Conservation (phyloP, 305 asterid species). For the Caryopteris hybrid region DNA sequence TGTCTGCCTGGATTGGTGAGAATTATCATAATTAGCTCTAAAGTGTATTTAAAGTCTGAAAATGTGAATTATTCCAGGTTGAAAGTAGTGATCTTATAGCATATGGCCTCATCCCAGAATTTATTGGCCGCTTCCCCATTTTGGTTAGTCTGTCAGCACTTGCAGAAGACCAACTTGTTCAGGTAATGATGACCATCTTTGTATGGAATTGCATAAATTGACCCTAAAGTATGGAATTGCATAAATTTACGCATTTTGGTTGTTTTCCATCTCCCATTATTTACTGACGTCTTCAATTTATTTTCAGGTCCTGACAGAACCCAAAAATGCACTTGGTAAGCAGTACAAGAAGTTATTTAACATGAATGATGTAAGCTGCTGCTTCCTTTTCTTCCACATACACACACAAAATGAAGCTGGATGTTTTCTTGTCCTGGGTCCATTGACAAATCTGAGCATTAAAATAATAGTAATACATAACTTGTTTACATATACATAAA, state of each 20-base stretch:
- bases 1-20: conserved; percentile 22
- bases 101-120: conserved; percentile 92
- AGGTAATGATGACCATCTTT: conserved; percentile 41
- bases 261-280: conserved; percentile 8
- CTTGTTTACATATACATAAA: conserved; percentile 9
- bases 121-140: conserved; percentile 92
- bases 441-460: background rate
- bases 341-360: conserved; percentile 83
- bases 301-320: conserved; percentile 76
- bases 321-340: conserved; percentile 91
- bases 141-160: conserved; percentile 87
- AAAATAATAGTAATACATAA: conserved; percentile 1
- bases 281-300: conserved; percentile 3
- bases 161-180: conserved; percentile 86
- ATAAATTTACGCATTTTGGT: background rate
- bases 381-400: background rate
- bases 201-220: background rate
- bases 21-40: conserved; percentile 17
- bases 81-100: conserved; percentile 94
- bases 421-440: too few relatives aligned
- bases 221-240: background rate
- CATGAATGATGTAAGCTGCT: conserved; percentile 74
- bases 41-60: conserved; percentile 27
- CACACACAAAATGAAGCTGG: too few relatives aligned
- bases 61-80: conserved; percentile 53